phyloP scores from a whole-genome alignment of 2,329 filamentous ascomycete species.

The Talaromyces sp. region DNA sequence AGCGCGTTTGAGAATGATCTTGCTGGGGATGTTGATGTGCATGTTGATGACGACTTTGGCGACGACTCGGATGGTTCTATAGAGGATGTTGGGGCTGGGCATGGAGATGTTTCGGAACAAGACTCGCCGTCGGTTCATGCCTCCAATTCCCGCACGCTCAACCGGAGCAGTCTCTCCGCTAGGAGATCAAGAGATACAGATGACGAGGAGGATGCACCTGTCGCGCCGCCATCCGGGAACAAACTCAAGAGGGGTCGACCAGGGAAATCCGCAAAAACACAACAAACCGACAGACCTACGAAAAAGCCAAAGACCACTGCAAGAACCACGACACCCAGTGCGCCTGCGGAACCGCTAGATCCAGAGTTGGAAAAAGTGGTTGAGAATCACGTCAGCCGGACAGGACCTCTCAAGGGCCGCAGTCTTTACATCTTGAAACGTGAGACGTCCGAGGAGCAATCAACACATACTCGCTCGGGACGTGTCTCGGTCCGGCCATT shows the following conservation, averaged over 20 bases:
- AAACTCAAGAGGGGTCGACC: slow-evolving; percentile 23
- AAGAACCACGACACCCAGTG: slow-evolving; percentile 16
- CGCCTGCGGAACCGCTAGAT: slow-evolving; percentile 14
- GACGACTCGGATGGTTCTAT: slow-evolving; percentile 18
- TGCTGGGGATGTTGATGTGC: slow-evolving; percentile 1
- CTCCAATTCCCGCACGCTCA: slow-evolving; percentile 3
- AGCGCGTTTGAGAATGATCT: slow-evolving; percentile 7
- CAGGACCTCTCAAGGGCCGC: slow-evolving; percentile 41
- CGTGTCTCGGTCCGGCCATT: slow-evolving; percentile 72
- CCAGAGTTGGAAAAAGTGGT: slow-evolving; percentile 38
- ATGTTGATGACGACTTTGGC: slow-evolving; percentile 11
- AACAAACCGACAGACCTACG: slow-evolving; percentile 17
- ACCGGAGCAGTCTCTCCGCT: not conserved
- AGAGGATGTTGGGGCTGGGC: slow-evolving; percentile 8
- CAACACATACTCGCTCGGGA: slow-evolving; percentile 67
- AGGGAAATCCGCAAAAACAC: slow-evolving; percentile 27
- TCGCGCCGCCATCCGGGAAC: slow-evolving; percentile 10
- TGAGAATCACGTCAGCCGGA: slow-evolving; percentile 37
- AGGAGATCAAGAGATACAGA: slow-evolving; percentile 4
- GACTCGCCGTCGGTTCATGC: slow-evolving; percentile 9
- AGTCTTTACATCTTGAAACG: slow-evolving; percentile 47
- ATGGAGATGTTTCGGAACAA: slow-evolving; percentile 15
- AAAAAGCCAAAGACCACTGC: slow-evolving; percentile 27
- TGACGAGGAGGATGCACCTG: slow-evolving; percentile 11
- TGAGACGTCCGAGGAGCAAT: slow-evolving; percentile 48